These are phyloP conservation scores for Xylaria sp. DNA, from an alignment of 2,329 filamentous ascomycete genomes.

Conservation along the genomic window DNA sequence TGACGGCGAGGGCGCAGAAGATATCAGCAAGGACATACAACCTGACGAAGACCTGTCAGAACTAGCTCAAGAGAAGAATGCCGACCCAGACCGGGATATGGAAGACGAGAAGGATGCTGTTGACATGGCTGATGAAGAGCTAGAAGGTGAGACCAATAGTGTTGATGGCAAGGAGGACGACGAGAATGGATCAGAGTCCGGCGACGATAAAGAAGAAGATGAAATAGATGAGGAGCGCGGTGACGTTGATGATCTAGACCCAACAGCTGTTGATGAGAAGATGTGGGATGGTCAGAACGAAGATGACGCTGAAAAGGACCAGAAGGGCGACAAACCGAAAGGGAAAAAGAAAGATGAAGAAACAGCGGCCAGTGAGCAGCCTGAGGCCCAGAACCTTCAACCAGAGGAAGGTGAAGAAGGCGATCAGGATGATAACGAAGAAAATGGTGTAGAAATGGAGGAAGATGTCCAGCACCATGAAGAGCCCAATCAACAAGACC, in stretches of 20 bases:
- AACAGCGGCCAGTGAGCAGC: conserved; percentile 60
- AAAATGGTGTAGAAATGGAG: conserved; percentile 68
- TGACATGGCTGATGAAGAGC: conserved; percentile 91
- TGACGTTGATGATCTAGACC: conserved; percentile 89
- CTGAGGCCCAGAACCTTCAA: conserved; percentile 69
- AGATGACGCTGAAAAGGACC: conserved; percentile 84
- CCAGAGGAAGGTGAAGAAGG: conserved; percentile 55
- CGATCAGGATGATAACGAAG: conserved; percentile 66
- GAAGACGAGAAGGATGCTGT: conserved; percentile 86
- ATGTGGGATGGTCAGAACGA: conserved; percentile 94
- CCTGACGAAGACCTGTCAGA: conserved; percentile 94
- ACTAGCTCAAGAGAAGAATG: conserved; percentile 84
- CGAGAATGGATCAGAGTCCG: conserved; percentile 69
- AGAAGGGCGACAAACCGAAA: conserved; percentile 77
- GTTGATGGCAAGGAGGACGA: conserved; percentile 71
- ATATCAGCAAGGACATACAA: conserved; percentile 96
- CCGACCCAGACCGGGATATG: conserved; percentile 72
- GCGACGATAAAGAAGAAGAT: conserved; percentile 72
- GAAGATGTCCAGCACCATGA: conserved; percentile 67
- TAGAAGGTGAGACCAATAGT: conserved; percentile 84
- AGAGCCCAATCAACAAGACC: conserved; percentile 71
- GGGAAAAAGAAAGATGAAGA: conserved; percentile 74
- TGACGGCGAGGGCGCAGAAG: conserved; percentile 93
- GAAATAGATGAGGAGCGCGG: conserved; percentile 91
- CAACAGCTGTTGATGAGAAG: conserved; percentile 94